Evolutionary conservation across 1,139 yeast species (phyloP).

Genomic region (Yamadazyma blattariae): DNA sequence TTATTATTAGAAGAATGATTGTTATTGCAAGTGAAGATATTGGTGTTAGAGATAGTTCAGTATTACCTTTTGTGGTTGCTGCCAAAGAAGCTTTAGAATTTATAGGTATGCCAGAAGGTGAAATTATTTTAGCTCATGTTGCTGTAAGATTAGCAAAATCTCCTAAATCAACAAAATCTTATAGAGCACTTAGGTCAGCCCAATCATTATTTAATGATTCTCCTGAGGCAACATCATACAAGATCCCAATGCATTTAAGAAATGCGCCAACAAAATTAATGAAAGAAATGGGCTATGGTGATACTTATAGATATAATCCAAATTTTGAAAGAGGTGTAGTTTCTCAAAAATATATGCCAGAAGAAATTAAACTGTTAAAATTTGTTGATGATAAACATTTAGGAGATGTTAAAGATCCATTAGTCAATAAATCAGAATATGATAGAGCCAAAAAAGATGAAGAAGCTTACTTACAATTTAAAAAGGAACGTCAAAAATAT

Average conservation of each 20-base stretch:
- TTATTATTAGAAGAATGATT: constrained; percentile 88
- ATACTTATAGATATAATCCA: constrained; percentile 87
- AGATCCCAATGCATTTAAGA: constrained; percentile 77
- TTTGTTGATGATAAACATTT: constrained; percentile 41
- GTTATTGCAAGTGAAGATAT: constrained; percentile 91
- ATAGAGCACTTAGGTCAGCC: constrained; percentile 71
- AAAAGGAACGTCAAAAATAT: constrained; percentile 15
- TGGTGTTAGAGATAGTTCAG: constrained; percentile 77
- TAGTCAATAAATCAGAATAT: constrained; percentile 21
- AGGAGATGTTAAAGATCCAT: constrained; percentile 27
- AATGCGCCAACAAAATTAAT: constrained; percentile 92
- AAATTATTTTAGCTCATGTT: constrained; percentile 85
- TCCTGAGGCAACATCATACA: constrained; percentile 61
- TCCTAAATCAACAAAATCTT: constrained; percentile 79
- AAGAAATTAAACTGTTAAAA: constrained; percentile 32
- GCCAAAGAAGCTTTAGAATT: constrained; percentile 85
- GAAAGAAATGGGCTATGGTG: constrained; percentile 84
- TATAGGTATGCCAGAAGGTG: constrained; percentile 97
- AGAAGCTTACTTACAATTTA: constrained; percentile 27
- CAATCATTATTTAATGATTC: constrained; percentile 56
- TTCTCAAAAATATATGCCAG: constrained; percentile 67
- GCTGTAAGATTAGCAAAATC: constrained; percentile 86
- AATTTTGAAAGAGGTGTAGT: constrained; percentile 69
- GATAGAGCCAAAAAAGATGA: constrained; percentile 21
- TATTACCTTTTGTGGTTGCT: constrained; percentile 84